A percentile compares a stretch with the other conserved stretches of the same genome.
These are phyloP conservation scores for Arthrinium phaeospermum DNA, from an alignment of 2,329 filamentous ascomycete species.

Conservation along the genomic window DNA sequence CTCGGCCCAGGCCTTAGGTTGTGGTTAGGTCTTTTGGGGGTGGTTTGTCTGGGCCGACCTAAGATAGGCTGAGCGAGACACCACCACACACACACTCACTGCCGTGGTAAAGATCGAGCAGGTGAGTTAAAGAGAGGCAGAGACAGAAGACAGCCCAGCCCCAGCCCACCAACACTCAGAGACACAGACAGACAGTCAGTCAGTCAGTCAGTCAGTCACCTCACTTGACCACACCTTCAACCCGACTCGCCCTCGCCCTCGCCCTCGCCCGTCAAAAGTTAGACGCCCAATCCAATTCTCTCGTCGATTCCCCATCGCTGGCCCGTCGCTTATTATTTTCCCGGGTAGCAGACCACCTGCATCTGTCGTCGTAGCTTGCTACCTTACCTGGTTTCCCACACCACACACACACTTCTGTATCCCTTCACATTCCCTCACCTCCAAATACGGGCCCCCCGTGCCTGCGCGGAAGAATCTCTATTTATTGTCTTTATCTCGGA, in stretches of 20 bases:
- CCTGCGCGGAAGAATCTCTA: background rate
- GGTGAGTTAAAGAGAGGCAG: conserved; percentile 4
- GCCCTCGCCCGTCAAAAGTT: conserved; percentile 11
- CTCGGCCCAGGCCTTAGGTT: conserved; percentile 16
- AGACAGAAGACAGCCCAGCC: conserved; percentile 12
- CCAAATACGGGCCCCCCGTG: conserved; percentile 4
- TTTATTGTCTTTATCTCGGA: background rate
- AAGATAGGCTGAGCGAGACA: conserved; percentile 15
- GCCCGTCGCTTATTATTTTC: conserved; percentile 16
- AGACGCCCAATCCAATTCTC: conserved; percentile 20
- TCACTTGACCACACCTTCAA: background rate
- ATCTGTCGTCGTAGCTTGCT: background rate
- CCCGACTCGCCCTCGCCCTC: background rate
- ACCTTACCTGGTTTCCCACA: background rate
- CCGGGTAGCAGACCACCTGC: background rate
- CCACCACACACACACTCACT: background rate
- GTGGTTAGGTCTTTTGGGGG: conserved; percentile 14
- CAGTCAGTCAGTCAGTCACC: background rate
- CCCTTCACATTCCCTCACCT: background rate
- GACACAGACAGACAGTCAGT: background rate
- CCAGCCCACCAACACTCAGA: conserved; percentile 12
- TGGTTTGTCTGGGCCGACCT: conserved; percentile 9
- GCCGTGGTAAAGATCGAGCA: conserved; percentile 10
- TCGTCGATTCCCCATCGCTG: conserved; percentile 19
- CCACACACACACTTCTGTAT: background rate